Conservation (phyloP, 116 monocot species). For the Posidonia oceanica region DNA sequence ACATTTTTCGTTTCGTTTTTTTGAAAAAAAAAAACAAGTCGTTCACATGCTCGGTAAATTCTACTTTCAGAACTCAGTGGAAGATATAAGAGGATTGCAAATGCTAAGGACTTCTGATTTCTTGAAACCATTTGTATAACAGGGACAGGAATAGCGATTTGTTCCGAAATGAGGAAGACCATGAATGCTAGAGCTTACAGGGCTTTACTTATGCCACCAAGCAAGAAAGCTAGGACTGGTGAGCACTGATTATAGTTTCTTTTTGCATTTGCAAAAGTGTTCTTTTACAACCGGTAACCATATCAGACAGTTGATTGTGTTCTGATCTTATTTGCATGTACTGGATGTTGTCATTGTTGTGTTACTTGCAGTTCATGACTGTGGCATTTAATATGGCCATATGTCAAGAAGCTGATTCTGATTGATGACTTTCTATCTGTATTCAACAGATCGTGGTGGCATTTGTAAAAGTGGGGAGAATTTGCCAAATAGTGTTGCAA, state of each 20-base stretch:
- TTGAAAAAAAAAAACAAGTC: too few relatives aligned
- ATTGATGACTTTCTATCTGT: neutral
- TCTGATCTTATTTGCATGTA: neutral
- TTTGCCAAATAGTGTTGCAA: neutral
- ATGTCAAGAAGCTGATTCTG: too few relatives aligned
- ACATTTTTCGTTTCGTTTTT: too few relatives aligned
- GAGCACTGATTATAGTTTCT: neutral
- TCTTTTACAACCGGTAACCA: too few relatives aligned
- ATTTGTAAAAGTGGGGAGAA: neutral
- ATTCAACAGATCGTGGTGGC: neutral
- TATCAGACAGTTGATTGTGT: too few relatives aligned
- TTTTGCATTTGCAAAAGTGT: too few relatives aligned
- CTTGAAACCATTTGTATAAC: neutral
- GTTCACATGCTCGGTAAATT: too few relatives aligned
- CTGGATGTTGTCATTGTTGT: neutral
- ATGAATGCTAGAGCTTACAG: neutral
- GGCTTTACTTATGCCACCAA: neutral
- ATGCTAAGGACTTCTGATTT: neutral
- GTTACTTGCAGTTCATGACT: neutral
- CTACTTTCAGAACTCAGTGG: too few relatives aligned
- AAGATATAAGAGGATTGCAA: too few relatives aligned
- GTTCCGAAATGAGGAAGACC: neutral
- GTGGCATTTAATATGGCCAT: too few relatives aligned
- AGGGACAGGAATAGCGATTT: neutral
- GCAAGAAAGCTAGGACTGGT: neutral